phyloP scores from a whole-genome alignment of 805 yeast species.

The Ogataea neopini region DNA sequence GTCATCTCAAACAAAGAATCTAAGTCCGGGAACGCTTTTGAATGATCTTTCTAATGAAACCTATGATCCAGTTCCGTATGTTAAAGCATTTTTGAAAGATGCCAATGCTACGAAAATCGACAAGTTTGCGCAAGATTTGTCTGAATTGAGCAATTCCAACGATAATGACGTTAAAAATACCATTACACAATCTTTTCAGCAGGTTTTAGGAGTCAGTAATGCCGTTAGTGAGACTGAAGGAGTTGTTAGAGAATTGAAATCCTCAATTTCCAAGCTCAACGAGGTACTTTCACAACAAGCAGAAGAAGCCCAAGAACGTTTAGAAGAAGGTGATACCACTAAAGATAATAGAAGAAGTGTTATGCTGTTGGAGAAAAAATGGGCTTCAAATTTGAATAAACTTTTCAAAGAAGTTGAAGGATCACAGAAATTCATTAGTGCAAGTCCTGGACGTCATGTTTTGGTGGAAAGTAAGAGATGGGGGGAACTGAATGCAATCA shows the following conservation, averaged over 20 bases:
- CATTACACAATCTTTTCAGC: slow-evolving; percentile 62
- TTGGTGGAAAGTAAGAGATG: slow-evolving; percentile 79
- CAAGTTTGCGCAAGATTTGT: slow-evolving; percentile 58
- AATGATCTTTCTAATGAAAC: slow-evolving; percentile 39
- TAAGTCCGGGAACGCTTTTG: slow-evolving; percentile 31
- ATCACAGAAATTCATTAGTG: slow-evolving; percentile 77
- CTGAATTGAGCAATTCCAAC: slow-evolving; percentile 49
- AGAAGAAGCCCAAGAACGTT: slow-evolving; percentile 30
- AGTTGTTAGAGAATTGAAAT: slow-evolving; percentile 62
- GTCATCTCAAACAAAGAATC: neutral
- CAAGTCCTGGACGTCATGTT: slow-evolving; percentile 78
- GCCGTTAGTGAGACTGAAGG: slow-evolving; percentile 64
- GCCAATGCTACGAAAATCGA: slow-evolving; percentile 76
- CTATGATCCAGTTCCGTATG: slow-evolving; percentile 51
- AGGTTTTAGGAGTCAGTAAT: slow-evolving; percentile 57
- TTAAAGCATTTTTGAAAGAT: slow-evolving; percentile 52
- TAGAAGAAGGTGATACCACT: slow-evolving; percentile 29
- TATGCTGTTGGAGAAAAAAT: slow-evolving; percentile 70
- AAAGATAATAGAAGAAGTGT: slow-evolving; percentile 67
- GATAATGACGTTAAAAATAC: slow-evolving; percentile 58
- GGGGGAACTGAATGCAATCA: slow-evolving; percentile 83
- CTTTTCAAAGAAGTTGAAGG: slow-evolving; percentile 86
- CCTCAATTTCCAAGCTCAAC: slow-evolving; percentile 57
- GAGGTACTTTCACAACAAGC: slow-evolving; percentile 51
- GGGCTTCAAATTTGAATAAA: slow-evolving; percentile 72